These are phyloP conservation scores for Mycocentrospora acerina DNA, from an alignment of 2,329 filamentous ascomycete genomes.

Conservation along the genomic window DNA sequence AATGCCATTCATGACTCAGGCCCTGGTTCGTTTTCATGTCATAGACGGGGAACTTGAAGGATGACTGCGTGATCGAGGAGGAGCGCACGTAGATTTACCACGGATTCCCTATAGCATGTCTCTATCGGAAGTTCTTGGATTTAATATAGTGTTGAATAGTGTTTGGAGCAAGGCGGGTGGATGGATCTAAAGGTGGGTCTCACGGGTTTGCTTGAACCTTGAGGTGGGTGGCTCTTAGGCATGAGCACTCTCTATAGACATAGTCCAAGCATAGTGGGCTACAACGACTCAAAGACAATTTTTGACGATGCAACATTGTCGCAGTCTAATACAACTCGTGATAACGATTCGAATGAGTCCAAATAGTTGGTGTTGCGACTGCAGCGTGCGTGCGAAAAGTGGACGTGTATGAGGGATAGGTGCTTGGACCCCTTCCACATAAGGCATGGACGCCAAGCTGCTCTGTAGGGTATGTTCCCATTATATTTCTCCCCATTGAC, in stretches of 20 bases:
- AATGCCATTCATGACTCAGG: no score
- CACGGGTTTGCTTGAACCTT: no score
- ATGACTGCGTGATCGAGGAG: no score
- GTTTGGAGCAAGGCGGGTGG: no score
- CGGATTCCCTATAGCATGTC: no score
- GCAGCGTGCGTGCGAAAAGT: conserved; percentile 30
- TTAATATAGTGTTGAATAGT: no score
- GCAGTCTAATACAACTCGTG: conserved; percentile 12
- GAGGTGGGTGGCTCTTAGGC: conserved; percentile 26
- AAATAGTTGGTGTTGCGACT: conserved; percentile 56
- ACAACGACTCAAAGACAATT: conserved; percentile 1
- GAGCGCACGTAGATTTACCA: no score
- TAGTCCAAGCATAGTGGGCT: no score
- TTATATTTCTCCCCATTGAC: conserved; percentile 33
- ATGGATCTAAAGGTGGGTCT: no score
- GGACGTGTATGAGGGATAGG: conserved; percentile 26
- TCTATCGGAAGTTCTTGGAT: no score
- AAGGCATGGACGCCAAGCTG: conserved; percentile 25
- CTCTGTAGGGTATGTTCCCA: conserved; percentile 32
- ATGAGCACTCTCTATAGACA: conserved; percentile 16
- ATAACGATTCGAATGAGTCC: conserved; percentile 64
- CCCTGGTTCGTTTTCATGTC: no score
- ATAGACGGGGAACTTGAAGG: no score
- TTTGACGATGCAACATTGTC: conserved; percentile 8
- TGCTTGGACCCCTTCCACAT: conserved; percentile 30